Percentiles rank a stretch among this genome's conserved stretches.
phyloP scores from a whole-genome alignment of 129 eudicot species.

The Scalesia atractyloides region DNA sequence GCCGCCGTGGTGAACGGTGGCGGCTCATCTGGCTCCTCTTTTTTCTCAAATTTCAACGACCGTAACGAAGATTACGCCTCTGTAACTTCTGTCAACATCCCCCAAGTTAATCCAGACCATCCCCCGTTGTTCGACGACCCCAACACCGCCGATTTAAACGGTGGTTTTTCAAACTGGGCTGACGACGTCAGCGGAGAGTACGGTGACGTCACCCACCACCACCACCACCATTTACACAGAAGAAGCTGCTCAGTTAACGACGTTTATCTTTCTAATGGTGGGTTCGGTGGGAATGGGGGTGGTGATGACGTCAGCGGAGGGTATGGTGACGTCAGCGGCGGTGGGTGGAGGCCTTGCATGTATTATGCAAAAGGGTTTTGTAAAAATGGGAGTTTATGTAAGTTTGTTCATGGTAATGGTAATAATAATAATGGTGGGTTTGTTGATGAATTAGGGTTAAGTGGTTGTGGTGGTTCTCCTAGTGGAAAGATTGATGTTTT shows the following conservation, averaged over 20 bases:
- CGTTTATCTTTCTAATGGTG: conserved; percentile 32
- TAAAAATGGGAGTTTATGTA: conserved; percentile 71
- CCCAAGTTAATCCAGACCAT: not conserved
- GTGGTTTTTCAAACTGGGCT: not conserved
- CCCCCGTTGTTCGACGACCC: conserved; percentile 40
- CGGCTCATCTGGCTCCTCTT: conserved; percentile 38
- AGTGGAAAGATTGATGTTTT: conserved; percentile 56
- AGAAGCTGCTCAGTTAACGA: conserved; percentile 91
- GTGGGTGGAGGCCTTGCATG: conserved; percentile 92
- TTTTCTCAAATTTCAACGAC: conserved; percentile 32
- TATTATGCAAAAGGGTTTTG: conserved; percentile 85
- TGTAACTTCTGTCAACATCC: conserved; percentile 9
- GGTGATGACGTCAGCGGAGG: conserved; percentile 33
- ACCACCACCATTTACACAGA: conserved; percentile 52
- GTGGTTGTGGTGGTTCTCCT: conserved; percentile 47
- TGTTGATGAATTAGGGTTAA: conserved; percentile 29
- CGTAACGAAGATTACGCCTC: conserved; percentile 24
- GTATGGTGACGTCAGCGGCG: not conserved
- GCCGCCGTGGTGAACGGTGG: conserved; percentile 68
- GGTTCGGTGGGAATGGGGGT: conserved; percentile 3
- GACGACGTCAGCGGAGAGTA: too few relatives aligned
- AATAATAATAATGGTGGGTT: not conserved
- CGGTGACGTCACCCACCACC: conserved; percentile 1
- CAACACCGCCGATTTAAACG: conserved; percentile 34
- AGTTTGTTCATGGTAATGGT: conserved; percentile 60